A percentile compares a stretch with the other conserved stretches of the same genome.
Conservation (phyloP, 257 asterid genomes). For the Coffea eugenioides region DNA sequence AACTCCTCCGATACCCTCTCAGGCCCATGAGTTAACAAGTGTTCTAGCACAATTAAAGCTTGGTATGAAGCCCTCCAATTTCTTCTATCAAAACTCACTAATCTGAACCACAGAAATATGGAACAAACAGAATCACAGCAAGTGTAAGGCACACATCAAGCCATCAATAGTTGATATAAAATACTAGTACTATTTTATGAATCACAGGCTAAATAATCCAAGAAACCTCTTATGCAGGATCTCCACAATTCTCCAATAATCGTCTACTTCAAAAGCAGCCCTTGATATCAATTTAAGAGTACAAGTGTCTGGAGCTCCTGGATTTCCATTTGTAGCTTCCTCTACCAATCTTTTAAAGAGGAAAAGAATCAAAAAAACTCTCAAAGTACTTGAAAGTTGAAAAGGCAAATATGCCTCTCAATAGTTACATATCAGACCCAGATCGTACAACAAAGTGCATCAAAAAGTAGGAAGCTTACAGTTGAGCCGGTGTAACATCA, state of each 20-base stretch:
- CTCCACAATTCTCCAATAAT: constrained; percentile 82
- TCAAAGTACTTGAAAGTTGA: neutral
- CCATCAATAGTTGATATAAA: neutral
- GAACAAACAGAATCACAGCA: neutral
- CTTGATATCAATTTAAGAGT: constrained; percentile 62
- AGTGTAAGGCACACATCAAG: neutral
- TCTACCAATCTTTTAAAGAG: constrained; percentile 53
- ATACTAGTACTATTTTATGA: neutral
- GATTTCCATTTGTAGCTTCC: constrained; percentile 78
- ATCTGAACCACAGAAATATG: constrained; percentile 33
- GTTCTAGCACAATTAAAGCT: constrained; percentile 71
- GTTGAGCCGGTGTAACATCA: constrained; percentile 81
- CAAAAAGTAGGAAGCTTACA: constrained; percentile 36
- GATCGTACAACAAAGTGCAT: neutral
- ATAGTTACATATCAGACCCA: neutral
- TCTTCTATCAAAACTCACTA: constrained; percentile 56
- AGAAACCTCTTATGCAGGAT: constrained; percentile 72
- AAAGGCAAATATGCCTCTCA: neutral
- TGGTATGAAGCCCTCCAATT: constrained; percentile 75
- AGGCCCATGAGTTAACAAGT: constrained; percentile 93
- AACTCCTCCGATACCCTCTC: constrained; percentile 82
- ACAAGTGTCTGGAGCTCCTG: constrained; percentile 63
- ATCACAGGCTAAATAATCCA: neutral
- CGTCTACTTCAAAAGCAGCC: constrained; percentile 95
- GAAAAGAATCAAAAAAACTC: constrained; percentile 6